Base-by-base conservation (phyloP, 352 stramenopile species). In the Phytopythium ostracodes region DNA sequence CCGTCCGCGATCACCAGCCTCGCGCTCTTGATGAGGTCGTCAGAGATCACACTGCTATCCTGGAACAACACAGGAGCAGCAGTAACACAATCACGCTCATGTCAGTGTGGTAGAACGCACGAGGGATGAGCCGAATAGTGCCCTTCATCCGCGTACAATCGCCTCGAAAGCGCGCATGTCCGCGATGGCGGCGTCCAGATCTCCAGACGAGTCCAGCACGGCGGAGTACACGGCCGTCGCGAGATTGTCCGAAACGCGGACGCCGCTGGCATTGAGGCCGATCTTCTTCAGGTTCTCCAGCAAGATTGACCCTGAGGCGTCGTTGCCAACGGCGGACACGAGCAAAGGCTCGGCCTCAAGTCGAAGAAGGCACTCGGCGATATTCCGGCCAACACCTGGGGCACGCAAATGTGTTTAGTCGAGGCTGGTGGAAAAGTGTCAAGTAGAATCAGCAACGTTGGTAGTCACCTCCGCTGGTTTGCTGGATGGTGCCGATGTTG, bases 331-430 rank as follows among this genome's bases (percentile, higher is more conserved):
- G 0, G 73, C 84, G 14, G 91, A 96, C 22, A 97, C 71, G 22
- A 97, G 79, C 42, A 94, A 54, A 54, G 84, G 84, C 43, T 83
- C 64, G 20, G 80, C 35, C 0, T 72, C 71, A 0, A 97, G 76
- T 12, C 88, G 81, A 46, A 89, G 77, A 17, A 97, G 68, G 53
- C 80, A 94, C 66, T 98, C 89, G 40, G 90, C 89, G 53, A 98
- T 94, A 72, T 98, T 98, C 6, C 89, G 77, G n/a, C 86, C 92
- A n/a, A 98, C 92, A 58, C 92, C 92, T 94, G 56, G n/a, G 51
- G 35, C 20, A 67, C 52, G n/a, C n/a, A n/a, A 51, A 51, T 8
- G 10, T 12, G 22, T 20, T 38, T 17, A 36, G n/a, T 44, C 38
- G 49, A 2, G 2, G 5, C 17, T 0, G 15, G 22, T 8, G 40